A percentile compares a stretch with the other conserved stretches of the same genome.
These are phyloP conservation scores for Scedosporium minutisporum DNA, from an alignment of 2,329 filamentous ascomycete species.

Conservation along the genomic window DNA sequence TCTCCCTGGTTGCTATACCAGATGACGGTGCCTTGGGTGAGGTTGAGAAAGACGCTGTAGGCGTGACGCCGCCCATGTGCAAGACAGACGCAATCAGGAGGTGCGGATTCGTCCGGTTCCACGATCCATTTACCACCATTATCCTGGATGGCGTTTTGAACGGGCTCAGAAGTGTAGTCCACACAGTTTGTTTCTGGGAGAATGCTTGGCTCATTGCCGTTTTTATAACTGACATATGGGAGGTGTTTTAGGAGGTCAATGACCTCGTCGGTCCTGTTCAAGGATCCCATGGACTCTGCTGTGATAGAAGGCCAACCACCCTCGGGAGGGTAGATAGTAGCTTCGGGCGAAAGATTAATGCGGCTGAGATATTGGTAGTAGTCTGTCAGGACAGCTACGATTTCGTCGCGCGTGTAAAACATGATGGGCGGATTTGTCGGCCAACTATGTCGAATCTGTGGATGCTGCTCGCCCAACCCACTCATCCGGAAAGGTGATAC, in stretches of 20 bases:
- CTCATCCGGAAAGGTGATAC: too few relatives aligned
- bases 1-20: neutral
- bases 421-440: constrained; percentile 46
- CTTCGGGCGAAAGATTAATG: constrained; percentile 34
- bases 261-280: constrained; percentile 8
- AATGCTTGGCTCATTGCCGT: neutral
- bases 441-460: too few relatives aligned
- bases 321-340: neutral
- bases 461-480: too few relatives aligned
- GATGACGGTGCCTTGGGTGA: neutral
- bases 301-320: constrained; percentile 9
- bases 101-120: neutral
- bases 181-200: constrained; percentile 4
- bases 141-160: constrained; percentile 4
- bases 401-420: constrained; percentile 77
- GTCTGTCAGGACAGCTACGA: constrained; percentile 73
- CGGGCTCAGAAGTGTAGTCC: constrained; percentile 5
- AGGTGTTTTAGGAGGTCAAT: constrained; percentile 11
- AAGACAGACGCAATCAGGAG: constrained; percentile 10
- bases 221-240: constrained; percentile 7
- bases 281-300: constrained; percentile 7
- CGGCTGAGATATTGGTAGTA: constrained; percentile 77
- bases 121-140: neutral
- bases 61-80: constrained; percentile 3
- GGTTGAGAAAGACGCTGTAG: neutral